A percentile compares a stretch with the other conserved stretches of the same genome.
These are phyloP conservation scores for Xenoacremonium recifei DNA, from an alignment of 2,329 filamentous ascomycete genomes.

Conservation along the genomic window DNA sequence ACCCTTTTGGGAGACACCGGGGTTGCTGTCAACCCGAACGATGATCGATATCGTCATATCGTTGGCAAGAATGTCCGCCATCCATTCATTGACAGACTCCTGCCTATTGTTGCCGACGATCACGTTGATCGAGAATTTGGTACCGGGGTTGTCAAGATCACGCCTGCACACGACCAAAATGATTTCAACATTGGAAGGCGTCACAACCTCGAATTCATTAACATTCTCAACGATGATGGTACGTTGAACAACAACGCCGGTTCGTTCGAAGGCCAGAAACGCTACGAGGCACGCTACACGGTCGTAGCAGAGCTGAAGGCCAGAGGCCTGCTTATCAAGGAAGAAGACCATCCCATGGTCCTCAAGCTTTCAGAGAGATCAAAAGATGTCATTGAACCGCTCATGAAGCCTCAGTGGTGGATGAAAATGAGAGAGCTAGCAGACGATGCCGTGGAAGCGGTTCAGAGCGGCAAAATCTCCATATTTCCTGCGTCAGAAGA, in stretches of 20 bases:
- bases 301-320: slow-evolving; percentile 83
- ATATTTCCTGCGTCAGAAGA: slow-evolving; percentile 81
- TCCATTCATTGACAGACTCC: slow-evolving; percentile 78
- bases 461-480: slow-evolving; percentile 78
- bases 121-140: slow-evolving; percentile 93
- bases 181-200: slow-evolving; percentile 84
- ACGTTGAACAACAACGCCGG: slow-evolving; percentile 84
- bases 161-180: slow-evolving; percentile 91
- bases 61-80: slow-evolving; percentile 84
- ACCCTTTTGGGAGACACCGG: slow-evolving; percentile 94
- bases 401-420: slow-evolving; percentile 98
- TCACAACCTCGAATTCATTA: slow-evolving; percentile 87
- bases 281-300: slow-evolving; percentile 87
- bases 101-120: slow-evolving; percentile 83
- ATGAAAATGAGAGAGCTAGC: slow-evolving; percentile 87
- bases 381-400: slow-evolving; percentile 91
- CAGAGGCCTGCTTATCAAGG: slow-evolving; percentile 85
- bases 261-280: slow-evolving; percentile 79
- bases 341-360: slow-evolving; percentile 93
- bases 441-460: slow-evolving; percentile 75
- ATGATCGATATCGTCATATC: slow-evolving; percentile 81
- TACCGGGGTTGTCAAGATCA: slow-evolving; percentile 96
- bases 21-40: slow-evolving; percentile 88
- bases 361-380: slow-evolving; percentile 87
- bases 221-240: slow-evolving; percentile 90